Evolutionary conservation across 345 rosid genomes (phyloP).

Genomic region (Adansonia digitata): DNA sequence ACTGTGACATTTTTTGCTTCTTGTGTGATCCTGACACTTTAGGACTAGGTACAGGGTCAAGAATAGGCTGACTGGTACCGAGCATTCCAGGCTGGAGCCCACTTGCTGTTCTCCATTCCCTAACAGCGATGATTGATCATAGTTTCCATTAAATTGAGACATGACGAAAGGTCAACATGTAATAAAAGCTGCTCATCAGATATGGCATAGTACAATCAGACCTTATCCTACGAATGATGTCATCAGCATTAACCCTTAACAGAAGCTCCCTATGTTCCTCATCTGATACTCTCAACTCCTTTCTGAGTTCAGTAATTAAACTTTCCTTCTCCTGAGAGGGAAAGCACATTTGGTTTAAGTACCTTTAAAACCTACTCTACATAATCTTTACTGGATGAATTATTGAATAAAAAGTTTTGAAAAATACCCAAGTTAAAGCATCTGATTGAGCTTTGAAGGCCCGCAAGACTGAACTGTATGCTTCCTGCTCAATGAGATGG

Average conservation of each 20-base stretch:
- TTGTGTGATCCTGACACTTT: constrained; percentile 81
- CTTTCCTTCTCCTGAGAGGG: constrained; percentile 80
- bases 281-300: constrained; percentile 93
- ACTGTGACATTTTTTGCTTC: constrained; percentile 76
- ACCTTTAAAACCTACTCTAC: constrained; percentile 1
- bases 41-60: constrained; percentile 71
- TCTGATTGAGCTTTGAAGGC: constrained; percentile 99
- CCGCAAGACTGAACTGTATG: constrained; percentile 78
- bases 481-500: constrained; percentile 88
- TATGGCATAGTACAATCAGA: constrained; percentile 26
- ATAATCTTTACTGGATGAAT: not conserved
- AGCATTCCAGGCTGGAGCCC: constrained; percentile 62
- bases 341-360: constrained; percentile 10
- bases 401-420: not conserved
- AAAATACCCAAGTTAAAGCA: constrained; percentile 90
- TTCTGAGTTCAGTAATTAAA: constrained; percentile 91
- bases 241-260: constrained; percentile 84
- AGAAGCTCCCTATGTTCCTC: constrained; percentile 89
- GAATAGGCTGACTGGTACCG: constrained; percentile 53
- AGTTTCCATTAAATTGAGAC: constrained; percentile 4
- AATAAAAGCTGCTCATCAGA: constrained; percentile 8
- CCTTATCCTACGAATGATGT: constrained; percentile 80
- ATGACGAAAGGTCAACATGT: constrained; percentile 14
- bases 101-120: constrained; percentile 6
- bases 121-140: not conserved